Evolutionary conservation across 352 stramenopile species (phyloP), one percentile per base, ranked within the genome.

Genomic region (Phytopythium ostracodes): DNA sequence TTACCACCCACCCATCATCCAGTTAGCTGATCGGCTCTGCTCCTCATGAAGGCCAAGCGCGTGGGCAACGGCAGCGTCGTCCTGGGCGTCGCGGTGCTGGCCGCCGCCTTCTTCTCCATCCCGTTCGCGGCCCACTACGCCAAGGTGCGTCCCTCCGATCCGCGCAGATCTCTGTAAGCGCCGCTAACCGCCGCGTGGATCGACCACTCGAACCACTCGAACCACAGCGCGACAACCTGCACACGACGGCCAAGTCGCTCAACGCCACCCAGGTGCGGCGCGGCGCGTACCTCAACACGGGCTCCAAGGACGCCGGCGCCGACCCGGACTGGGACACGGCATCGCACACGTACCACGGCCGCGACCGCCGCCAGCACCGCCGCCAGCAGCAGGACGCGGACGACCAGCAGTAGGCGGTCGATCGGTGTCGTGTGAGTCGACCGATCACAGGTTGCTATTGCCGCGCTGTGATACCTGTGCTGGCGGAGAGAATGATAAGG

Each of bases 301-400:
- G 84, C 60, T 93, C 81, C 22, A 75, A 74, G 36, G 87, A 96
- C 62, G 82, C 79, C 6, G 87, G 87, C 38, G 79, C 81, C 8
- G 87, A 96, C 64, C 85, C 84, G 55, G 82, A 94, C 72, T 96
- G 82, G 79, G 84, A 94, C 65, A 73, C 91, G 53, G 65, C 66
- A 38, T 90, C 76, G 52, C 79, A 86, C 70, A 87, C 79, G 47
- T 94, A 80, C 63, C 58, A 73, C 49, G 82, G 76, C 7, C 71
- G 82, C 56, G 76, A 81, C 56, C 43, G 60, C 53, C 20, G 59
- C 59, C 40, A 69, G 58, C 27, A 50, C 35, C 56, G 49, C 29
- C 52, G 66, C 35, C 24, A 51, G n/a, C 35, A 51, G 27, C 59
- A 65, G 40, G n/a, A 67, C 27, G 50, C 22, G 8, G 46, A 56